phyloP scores from a whole-genome alignment of 306 rosid species.

The Quercus wislizeni region DNA sequence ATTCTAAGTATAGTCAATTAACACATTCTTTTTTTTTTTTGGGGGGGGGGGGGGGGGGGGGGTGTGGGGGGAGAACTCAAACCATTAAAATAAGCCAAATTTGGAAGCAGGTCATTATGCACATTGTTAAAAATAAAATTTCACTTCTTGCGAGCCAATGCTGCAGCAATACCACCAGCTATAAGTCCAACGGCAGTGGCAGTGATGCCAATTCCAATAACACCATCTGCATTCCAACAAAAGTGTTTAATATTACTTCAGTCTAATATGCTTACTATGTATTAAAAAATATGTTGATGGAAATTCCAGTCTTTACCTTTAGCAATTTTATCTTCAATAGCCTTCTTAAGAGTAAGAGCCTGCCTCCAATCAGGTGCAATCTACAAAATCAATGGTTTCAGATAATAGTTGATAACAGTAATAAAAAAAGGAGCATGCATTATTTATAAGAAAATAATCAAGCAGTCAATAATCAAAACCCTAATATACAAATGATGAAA shows the following conservation, averaged over 20 bases:
- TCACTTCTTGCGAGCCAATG: slow-evolving; percentile 69
- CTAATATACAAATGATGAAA: neutral
- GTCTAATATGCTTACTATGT: neutral
- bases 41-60: neutral
- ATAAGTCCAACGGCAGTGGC: slow-evolving; percentile 81
- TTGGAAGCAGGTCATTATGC: slow-evolving; percentile 5
- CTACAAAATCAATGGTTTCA: slow-evolving; percentile 42
- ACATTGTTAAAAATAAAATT: neutral
- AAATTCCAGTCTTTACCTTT: slow-evolving; percentile 46
- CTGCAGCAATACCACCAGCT: slow-evolving; percentile 89
- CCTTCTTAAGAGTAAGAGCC: slow-evolving; percentile 61
- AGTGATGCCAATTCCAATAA: slow-evolving; percentile 89
- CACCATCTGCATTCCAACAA: slow-evolving; percentile 63
- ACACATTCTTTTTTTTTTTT: neutral
- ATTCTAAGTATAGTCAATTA: neutral
- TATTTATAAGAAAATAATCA: neutral
- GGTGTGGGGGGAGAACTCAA: neutral
- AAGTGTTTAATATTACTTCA: neutral
- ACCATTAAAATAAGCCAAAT: neutral
- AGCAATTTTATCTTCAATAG: slow-evolving; percentile 66
- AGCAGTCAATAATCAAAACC: neutral
- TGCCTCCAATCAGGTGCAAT: slow-evolving; percentile 97
- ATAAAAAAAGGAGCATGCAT: neutral
- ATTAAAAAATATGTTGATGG: neutral
- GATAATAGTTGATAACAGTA: neutral